These are phyloP conservation scores for Aleurites moluccanus DNA, from an alignment of 441 rosid genomes.

Conservation along the genomic window DNA sequence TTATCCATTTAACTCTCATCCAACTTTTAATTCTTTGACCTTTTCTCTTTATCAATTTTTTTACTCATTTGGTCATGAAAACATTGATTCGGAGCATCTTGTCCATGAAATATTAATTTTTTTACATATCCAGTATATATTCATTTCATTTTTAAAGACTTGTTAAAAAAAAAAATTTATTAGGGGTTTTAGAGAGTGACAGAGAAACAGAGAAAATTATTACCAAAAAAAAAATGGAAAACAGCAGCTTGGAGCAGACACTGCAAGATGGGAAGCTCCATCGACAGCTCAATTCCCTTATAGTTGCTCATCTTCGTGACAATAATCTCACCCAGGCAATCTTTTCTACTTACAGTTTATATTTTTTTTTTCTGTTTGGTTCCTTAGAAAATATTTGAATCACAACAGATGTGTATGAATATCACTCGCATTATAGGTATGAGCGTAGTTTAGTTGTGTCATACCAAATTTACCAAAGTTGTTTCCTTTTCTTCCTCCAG, in stretches of 20 bases:
- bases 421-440: not conserved
- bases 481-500: not conserved
- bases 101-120: too few relatives aligned
- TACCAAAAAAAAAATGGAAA: too few relatives aligned
- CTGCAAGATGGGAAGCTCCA: constrained; percentile 67
- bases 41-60: too few relatives aligned
- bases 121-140: too few relatives aligned
- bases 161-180: too few relatives aligned
- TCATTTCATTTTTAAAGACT: too few relatives aligned
- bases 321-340: constrained; percentile 65
- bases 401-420: not conserved
- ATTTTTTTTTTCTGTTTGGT: not conserved
- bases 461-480: not conserved
- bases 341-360: not conserved
- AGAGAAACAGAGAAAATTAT: too few relatives aligned
- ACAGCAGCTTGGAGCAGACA: constrained; percentile 57
- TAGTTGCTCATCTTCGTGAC: constrained; percentile 84
- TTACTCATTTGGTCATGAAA: too few relatives aligned
- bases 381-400: not conserved
- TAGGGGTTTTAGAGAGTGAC: too few relatives aligned
- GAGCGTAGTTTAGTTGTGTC: not conserved
- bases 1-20: too few relatives aligned
- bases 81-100: too few relatives aligned
- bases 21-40: too few relatives aligned
- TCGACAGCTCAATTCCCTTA: constrained; percentile 66